Conservation (phyloP, 192 early-diverging fungal species). For the Pilaira anomala region DNA sequence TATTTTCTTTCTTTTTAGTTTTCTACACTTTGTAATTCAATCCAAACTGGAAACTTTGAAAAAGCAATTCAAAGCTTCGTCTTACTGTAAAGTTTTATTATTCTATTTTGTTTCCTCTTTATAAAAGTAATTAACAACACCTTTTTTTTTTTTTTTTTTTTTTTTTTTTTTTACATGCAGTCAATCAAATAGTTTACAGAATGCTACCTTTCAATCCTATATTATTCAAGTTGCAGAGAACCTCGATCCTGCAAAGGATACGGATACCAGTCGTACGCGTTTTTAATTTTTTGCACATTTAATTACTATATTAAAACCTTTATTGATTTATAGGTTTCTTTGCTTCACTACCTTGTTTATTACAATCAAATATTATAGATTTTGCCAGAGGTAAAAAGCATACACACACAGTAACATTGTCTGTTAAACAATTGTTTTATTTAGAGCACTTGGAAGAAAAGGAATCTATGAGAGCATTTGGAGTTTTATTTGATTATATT, state of each 20-base stretch:
- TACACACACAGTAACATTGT: too few species aligned
- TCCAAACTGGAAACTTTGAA: constrained; percentile 11
- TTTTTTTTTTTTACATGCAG: constrained; percentile 1
- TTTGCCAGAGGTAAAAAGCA: constrained; percentile 35
- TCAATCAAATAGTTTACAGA: constrained; percentile 28
- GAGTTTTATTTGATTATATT: constrained; percentile 29
- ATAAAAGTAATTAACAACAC: too few species aligned
- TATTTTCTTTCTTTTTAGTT: neutral
- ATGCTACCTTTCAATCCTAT: constrained; percentile 26
- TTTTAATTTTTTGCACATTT: too few species aligned
- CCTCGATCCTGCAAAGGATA: constrained; percentile 23
- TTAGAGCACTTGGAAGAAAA: constrained; percentile 20
- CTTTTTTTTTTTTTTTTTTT: too few species aligned
- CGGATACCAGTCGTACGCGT: constrained; percentile 22
- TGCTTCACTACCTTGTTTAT: constrained; percentile 23
- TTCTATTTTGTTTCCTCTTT: neutral
- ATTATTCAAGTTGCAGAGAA: constrained; percentile 23
- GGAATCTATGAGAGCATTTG: constrained; percentile 21
- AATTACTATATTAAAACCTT: neutral
- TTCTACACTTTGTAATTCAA: neutral
- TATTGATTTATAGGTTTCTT: constrained; percentile 25
- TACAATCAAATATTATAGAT: constrained; percentile 33
- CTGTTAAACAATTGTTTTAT: neutral
- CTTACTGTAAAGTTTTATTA: constrained; percentile 2
- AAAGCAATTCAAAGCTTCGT: constrained; percentile 19